phyloP scores from a whole-genome alignment of 139 green algal genomes.

The Astrephomene gubernaculifera region DNA sequence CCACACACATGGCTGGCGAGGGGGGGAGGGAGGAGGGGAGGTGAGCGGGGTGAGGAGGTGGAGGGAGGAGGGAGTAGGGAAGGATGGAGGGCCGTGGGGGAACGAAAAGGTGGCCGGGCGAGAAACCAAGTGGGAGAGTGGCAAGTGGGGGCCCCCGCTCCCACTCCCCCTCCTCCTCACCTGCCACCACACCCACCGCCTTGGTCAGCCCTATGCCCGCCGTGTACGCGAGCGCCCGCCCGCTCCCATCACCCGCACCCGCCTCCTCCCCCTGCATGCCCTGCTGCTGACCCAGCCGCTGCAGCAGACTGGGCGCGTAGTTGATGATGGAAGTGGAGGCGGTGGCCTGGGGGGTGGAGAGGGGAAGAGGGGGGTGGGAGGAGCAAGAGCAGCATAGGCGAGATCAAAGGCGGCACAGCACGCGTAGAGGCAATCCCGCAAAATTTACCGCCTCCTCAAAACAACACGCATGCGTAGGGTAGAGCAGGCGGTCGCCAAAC shows the following conservation, averaged over 20 bases:
- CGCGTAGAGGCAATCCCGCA: no score
- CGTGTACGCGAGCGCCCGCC: slow-evolving; percentile 65
- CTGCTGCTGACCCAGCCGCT: background rate
- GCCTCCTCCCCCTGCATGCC: background rate
- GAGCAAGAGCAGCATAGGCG: no score
- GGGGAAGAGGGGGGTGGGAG: no score
- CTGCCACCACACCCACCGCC: slow-evolving; percentile 52
- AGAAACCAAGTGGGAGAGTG: background rate
- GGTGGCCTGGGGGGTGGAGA: slow-evolving; percentile 20
- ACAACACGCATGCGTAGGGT: no score
- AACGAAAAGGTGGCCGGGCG: background rate
- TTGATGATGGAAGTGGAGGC: slow-evolving; percentile 85
- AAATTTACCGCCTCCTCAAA: no score
- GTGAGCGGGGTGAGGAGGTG: background rate
- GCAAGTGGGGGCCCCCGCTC: background rate
- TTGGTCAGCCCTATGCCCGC: slow-evolving; percentile 74
- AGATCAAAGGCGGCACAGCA: no score
- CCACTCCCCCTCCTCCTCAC: slow-evolving; percentile 29
- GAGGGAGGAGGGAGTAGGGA: background rate
- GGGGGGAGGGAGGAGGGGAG: background rate
- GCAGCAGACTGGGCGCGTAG: slow-evolving; percentile 77
- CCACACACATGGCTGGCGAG: slow-evolving; percentile 59
- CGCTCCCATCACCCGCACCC: slow-evolving; percentile 35
- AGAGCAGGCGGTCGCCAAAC: no score
- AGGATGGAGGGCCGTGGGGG: background rate